Percentiles rank a stretch among this genome's conserved stretches.
Conservation (phyloP, 164 flowering plant species). For the Nelumbo lutea region DNA sequence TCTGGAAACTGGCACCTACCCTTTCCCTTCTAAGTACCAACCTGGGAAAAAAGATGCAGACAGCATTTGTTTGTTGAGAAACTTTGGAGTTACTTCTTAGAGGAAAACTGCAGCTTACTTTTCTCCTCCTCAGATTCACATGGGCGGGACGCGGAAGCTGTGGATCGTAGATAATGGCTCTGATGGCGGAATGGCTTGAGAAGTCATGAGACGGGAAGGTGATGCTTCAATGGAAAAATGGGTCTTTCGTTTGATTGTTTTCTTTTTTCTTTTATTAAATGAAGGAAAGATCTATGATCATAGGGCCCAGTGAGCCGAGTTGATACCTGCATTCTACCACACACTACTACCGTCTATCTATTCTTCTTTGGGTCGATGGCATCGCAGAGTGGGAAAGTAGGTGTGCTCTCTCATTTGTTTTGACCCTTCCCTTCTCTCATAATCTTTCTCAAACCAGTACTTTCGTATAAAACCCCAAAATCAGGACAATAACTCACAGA, state of each 20-base stretch:
- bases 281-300: not conserved
- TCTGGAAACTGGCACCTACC: too few relatives aligned
- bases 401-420: not conserved
- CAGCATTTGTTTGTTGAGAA: not conserved
- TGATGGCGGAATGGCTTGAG: too few relatives aligned
- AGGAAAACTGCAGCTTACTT: not conserved
- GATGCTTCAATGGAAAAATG: too few relatives aligned
- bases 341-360: not conserved
- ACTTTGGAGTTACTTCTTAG: not conserved
- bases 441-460: not conserved
- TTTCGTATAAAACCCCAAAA: not conserved
- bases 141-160: too few relatives aligned
- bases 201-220: not conserved
- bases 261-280: too few relatives aligned
- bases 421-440: not conserved
- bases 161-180: too few relatives aligned
- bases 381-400: not conserved
- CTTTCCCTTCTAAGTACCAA: not conserved
- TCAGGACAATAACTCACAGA: not conserved
- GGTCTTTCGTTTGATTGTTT: too few relatives aligned
- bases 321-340: constrained; percentile 2
- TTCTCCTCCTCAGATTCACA: not conserved
- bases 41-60: not conserved
- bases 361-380: not conserved
- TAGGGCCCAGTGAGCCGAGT: not conserved